phyloP scores from a whole-genome alignment of 2,329 filamentous ascomycete genomes.

The Aspergillus sp. region DNA sequence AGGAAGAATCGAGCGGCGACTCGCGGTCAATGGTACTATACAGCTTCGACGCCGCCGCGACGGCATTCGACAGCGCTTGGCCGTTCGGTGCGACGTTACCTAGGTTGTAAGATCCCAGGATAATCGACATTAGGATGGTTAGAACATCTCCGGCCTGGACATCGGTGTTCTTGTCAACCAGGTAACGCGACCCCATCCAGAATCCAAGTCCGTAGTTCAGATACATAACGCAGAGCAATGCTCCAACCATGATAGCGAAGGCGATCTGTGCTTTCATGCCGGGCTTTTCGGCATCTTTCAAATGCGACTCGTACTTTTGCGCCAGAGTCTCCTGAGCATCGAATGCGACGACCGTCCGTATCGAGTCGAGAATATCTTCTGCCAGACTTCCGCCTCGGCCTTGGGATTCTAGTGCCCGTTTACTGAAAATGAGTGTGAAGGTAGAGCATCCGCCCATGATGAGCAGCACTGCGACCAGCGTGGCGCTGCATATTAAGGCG shows the following conservation, averaged over 20 bases:
- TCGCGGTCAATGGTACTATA: constrained; percentile 43
- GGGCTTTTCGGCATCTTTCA: constrained; percentile 23
- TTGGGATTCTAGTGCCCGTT: constrained; percentile 71
- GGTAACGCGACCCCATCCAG: constrained; percentile 34
- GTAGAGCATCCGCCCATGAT: constrained; percentile 70
- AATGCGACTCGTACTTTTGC: constrained; percentile 26
- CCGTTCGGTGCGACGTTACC: constrained; percentile 42
- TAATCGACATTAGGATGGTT: constrained; percentile 31
- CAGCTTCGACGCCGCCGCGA: constrained; percentile 38
- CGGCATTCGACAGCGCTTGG: constrained; percentile 44
- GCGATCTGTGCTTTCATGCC: constrained; percentile 30
- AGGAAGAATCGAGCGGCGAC: constrained; percentile 42
- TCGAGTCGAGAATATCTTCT: constrained; percentile 52
- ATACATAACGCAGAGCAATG: constrained; percentile 33
- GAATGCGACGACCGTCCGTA: constrained; percentile 53
- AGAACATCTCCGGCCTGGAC: constrained; percentile 27
- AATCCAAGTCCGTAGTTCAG: constrained; percentile 34
- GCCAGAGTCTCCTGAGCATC: constrained; percentile 33
- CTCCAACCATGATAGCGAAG: constrained; percentile 29
- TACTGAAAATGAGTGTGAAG: constrained; percentile 76
- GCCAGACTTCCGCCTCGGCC: constrained; percentile 54
- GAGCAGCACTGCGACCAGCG: constrained; percentile 70
- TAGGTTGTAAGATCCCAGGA: constrained; percentile 40
- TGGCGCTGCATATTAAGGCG: constrained; percentile 78
- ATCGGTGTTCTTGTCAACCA: constrained; percentile 17